A percentile compares a stretch with the other conserved stretches of the same genome.
These are phyloP conservation scores for Lepidium sativum DNA, from an alignment of 345 rosid genomes.

Conservation along the genomic window DNA sequence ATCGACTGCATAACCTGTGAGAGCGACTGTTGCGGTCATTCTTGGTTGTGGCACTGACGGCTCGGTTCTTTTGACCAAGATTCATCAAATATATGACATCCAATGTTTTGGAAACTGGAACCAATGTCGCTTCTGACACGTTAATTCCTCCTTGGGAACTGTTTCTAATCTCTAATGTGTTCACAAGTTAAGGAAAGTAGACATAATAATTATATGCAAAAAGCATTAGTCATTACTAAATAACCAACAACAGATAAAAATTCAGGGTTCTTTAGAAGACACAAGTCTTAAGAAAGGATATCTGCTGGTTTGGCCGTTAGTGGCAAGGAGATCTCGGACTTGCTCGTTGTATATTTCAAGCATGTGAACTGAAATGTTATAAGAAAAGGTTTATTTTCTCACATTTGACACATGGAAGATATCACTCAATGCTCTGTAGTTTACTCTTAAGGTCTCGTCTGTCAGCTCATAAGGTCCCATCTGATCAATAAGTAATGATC, in stretches of 20 bases:
- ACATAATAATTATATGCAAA: background rate
- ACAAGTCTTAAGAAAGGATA: constrained; percentile 44
- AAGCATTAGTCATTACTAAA: background rate
- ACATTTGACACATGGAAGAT: constrained; percentile 61
- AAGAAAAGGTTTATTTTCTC: constrained; percentile 53
- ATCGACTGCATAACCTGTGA: constrained; percentile 85
- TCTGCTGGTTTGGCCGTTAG: constrained; percentile 62
- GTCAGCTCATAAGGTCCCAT: constrained; percentile 80
- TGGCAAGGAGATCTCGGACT: constrained; percentile 85
- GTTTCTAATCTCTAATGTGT: constrained; percentile 90
- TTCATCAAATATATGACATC: constrained; percentile 86
- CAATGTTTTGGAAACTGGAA: constrained; percentile 67
- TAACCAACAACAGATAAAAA: background rate
- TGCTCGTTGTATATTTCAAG: constrained; percentile 97
- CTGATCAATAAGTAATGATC: too few relatives aligned
- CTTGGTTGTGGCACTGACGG: constrained; percentile 74
- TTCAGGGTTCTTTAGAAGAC: background rate
- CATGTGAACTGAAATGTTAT: constrained; percentile 83
- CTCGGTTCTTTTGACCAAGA: constrained; percentile 83
- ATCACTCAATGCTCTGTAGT: constrained; percentile 87
- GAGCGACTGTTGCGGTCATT: constrained; percentile 97
- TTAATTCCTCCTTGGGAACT: constrained; percentile 77
- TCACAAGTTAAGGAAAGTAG: constrained; percentile 37
- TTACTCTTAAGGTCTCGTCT: constrained; percentile 75
- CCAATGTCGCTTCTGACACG: constrained; percentile 85